These are phyloP conservation scores for Filobasidium floriforme DNA, from an alignment of 768 basidiomycete genomes.

Conservation along the genomic window DNA sequence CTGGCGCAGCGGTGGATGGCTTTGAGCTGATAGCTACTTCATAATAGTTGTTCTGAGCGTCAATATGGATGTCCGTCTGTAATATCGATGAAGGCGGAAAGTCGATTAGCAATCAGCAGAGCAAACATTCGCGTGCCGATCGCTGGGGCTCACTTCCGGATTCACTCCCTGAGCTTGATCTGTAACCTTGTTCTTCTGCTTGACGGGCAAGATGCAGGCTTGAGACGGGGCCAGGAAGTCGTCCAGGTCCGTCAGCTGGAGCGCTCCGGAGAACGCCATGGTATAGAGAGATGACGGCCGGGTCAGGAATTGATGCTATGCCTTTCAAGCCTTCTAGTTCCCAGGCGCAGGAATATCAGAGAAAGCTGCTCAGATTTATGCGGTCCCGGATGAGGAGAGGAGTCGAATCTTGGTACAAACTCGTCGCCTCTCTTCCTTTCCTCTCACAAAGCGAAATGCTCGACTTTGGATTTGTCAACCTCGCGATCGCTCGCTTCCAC, in stretches of 20 bases:
- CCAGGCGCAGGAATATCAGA: too few species aligned
- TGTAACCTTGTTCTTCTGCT: constrained; percentile 48
- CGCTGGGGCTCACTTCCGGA: constrained; percentile 25
- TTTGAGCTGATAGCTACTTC: constrained; percentile 53
- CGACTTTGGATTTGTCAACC: not conserved
- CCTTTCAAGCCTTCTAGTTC: too few species aligned
- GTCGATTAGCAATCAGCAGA: constrained; percentile 18
- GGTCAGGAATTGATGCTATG: too few species aligned
- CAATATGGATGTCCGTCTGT: constrained; percentile 88
- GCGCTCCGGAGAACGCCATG: constrained; percentile 85
- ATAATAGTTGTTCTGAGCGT: constrained; percentile 75
- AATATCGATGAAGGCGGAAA: constrained; percentile 19
- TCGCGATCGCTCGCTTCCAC: too few species aligned
- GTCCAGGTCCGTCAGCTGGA: constrained; percentile 85
- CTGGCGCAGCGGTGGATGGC: constrained; percentile 8
- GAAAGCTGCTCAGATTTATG: too few species aligned
- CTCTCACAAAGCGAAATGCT: not conserved
- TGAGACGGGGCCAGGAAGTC: constrained; percentile 96
- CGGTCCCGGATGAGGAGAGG: too few species aligned
- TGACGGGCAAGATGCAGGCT: constrained; percentile 93
- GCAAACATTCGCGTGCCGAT: constrained; percentile 25
- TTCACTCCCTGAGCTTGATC: constrained; percentile 23
- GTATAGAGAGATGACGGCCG: too few species aligned
- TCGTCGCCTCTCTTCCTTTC: not conserved
- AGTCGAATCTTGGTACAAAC: not conserved